Conservation (phyloP, 2,329 filamentous ascomycete genomes). For the Chaetomiaceae sp. region DNA sequence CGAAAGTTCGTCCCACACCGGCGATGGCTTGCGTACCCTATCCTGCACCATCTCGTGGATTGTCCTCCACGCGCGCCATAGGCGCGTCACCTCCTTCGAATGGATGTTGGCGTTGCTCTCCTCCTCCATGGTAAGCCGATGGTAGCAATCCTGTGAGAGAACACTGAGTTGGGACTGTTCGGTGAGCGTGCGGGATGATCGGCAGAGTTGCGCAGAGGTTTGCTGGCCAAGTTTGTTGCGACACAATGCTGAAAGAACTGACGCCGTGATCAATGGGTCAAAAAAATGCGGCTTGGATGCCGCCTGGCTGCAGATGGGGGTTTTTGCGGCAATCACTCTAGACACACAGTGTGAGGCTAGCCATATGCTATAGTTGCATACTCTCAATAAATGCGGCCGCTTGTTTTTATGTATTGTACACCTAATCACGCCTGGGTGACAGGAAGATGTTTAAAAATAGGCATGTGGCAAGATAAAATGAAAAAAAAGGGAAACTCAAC, state of each 20-base stretch:
- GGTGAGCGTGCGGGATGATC: background rate
- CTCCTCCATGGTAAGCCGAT: conserved; percentile 39
- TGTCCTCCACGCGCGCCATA: conserved; percentile 93
- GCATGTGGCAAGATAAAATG: too few relatives aligned
- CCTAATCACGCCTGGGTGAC: too few relatives aligned
- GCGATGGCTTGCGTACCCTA: conserved; percentile 55
- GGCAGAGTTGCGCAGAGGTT: background rate
- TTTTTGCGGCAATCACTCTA: background rate
- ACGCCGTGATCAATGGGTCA: background rate
- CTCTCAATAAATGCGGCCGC: too few relatives aligned
- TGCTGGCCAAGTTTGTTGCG: background rate
- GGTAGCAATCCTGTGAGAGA: background rate
- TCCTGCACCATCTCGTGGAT: conserved; percentile 93
- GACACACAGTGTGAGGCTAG: background rate
- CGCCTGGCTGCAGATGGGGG: background rate
- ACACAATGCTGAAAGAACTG: background rate
- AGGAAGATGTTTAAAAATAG: too few relatives aligned
- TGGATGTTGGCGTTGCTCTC: conserved; percentile 33
- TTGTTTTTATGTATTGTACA: too few relatives aligned
- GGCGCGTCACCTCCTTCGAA: conserved; percentile 54
- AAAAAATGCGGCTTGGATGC: conserved; percentile 4
- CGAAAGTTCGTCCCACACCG: background rate
- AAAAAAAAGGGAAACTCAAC: too few relatives aligned
- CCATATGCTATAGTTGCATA: background rate
- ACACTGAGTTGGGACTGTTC: background rate